A percentile compares a stretch with the other conserved stretches of the same genome.
These are phyloP conservation scores for Yamadazyma triangularis DNA, from an alignment of 1,139 yeast genomes.

Conservation along the genomic window DNA sequence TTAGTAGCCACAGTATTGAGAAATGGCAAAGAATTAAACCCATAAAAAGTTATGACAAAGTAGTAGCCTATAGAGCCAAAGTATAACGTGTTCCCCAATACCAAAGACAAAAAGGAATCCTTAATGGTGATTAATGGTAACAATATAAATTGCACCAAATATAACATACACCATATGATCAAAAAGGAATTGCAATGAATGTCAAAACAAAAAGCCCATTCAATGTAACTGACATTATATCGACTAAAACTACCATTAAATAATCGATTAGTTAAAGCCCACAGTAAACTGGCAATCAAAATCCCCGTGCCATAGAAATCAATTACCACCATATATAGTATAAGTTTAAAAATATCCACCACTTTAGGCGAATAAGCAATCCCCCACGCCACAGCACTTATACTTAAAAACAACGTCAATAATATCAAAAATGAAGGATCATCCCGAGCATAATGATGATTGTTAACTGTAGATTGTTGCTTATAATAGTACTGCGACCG, in stretches of 20 bases:
- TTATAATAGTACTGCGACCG: conserved; percentile 73
- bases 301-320: conserved; percentile 73
- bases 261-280: conserved; percentile 66
- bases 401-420: conserved; percentile 55
- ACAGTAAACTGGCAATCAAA: conserved; percentile 64
- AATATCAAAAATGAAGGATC: conserved; percentile 85
- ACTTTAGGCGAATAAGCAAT: conserved; percentile 68
- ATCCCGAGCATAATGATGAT: conserved; percentile 69
- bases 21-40: conserved; percentile 81
- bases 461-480: conserved; percentile 19
- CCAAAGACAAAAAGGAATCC: conserved; percentile 54
- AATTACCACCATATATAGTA: conserved; percentile 78
- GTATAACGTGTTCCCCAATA: conserved; percentile 77
- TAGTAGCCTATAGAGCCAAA: conserved; percentile 71
- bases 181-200: conserved; percentile 87
- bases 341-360: conserved; percentile 55
- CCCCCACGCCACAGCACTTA: conserved; percentile 91
- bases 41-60: conserved; percentile 76
- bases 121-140: conserved; percentile 66
- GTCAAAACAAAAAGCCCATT: conserved; percentile 94
- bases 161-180: conserved; percentile 73
- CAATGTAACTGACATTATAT: conserved; percentile 53
- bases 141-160: conserved; percentile 70
- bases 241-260: conserved; percentile 28
- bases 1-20: conserved; percentile 49